A percentile compares a stretch with the other conserved stretches of the same genome.
Evolutionary conservation across 805 yeast species (phyloP).

Genomic region (Metschnikowia borealis): DNA sequence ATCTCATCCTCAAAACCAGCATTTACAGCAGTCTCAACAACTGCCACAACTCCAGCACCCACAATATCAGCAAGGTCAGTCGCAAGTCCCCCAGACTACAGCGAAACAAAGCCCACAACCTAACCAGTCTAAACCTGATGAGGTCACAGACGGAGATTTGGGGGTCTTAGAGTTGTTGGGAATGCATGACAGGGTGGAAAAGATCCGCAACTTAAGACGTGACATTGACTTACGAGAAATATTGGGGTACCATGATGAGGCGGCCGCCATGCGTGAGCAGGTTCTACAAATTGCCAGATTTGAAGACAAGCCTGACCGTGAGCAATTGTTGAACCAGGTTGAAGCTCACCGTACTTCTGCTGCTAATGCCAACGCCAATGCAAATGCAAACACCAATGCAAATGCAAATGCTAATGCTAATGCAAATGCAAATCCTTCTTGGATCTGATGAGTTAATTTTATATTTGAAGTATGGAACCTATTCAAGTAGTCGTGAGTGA

Average conservation of each 20-base stretch:
- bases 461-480: neutral
- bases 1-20: slow-evolving; percentile 11
- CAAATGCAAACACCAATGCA: no score
- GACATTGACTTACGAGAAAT: neutral
- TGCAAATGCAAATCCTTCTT: slow-evolving; percentile 17
- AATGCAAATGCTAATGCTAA: slow-evolving; percentile 2
- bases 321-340: slow-evolving; percentile 12
- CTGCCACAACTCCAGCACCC: slow-evolving; percentile 11
- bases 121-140: neutral
- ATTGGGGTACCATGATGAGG: slow-evolving; percentile 2
- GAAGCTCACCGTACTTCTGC: slow-evolving; percentile 12
- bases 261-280: slow-evolving; percentile 7
- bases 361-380: slow-evolving; percentile 9
- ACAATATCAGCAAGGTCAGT: slow-evolving; percentile 9
- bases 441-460: slow-evolving; percentile 10
- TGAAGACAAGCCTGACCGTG: slow-evolving; percentile 2
- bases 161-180: neutral
- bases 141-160: slow-evolving; percentile 1
- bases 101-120: neutral
- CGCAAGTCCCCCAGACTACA: neutral
- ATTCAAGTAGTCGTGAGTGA: neutral
- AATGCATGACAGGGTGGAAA: slow-evolving; percentile 3
- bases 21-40: slow-evolving; percentile 7
- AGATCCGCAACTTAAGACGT: neutral
- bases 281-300: slow-evolving; percentile 5